Percentiles rank a stretch among this genome's conserved stretches.
Conservation (phyloP, 768 basidiomycete species). For the Candolleomyces eurysporus region DNA sequence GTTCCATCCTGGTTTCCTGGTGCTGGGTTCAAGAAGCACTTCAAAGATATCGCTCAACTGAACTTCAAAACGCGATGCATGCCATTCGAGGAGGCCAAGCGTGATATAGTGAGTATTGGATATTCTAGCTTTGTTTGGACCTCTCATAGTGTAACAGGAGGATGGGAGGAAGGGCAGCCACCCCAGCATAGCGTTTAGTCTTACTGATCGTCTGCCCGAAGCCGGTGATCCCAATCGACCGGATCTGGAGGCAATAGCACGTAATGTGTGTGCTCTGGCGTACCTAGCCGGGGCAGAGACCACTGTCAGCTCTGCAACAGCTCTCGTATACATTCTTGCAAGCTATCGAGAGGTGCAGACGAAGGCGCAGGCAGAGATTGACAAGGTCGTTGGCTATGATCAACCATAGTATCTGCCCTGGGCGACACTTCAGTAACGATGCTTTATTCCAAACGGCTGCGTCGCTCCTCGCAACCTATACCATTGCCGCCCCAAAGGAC, state of each 20-base stretch:
- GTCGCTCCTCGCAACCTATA: slow-evolving; percentile 13
- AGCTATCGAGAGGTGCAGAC: slow-evolving; percentile 23
- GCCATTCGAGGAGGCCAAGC: slow-evolving; percentile 18
- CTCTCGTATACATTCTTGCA: slow-evolving; percentile 22
- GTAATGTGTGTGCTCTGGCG: background rate
- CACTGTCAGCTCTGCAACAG: slow-evolving; percentile 12
- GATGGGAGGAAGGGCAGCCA: background rate
- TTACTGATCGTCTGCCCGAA: background rate
- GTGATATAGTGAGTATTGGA: slow-evolving; percentile 12
- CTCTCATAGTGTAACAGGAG: background rate
- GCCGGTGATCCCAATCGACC: background rate
- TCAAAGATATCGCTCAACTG: slow-evolving; percentile 17
- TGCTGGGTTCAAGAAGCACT: slow-evolving; percentile 30
- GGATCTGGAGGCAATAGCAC: background rate
- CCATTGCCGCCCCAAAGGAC: slow-evolving; percentile 14
- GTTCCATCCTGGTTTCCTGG: slow-evolving; percentile 41
- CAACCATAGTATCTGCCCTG: slow-evolving; percentile 16
- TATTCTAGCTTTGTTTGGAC: background rate
- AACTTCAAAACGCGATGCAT: slow-evolving; percentile 16
- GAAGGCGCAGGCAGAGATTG: slow-evolving; percentile 24
- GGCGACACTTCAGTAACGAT: slow-evolving; percentile 16
- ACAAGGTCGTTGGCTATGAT: slow-evolving; percentile 18
- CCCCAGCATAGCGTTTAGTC: background rate
- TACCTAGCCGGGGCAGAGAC: background rate
- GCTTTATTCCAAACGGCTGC: slow-evolving; percentile 14